phyloP scores from a whole-genome alignment of 1,139 yeast genomes.

The Scheffersomyces stambukii region DNA sequence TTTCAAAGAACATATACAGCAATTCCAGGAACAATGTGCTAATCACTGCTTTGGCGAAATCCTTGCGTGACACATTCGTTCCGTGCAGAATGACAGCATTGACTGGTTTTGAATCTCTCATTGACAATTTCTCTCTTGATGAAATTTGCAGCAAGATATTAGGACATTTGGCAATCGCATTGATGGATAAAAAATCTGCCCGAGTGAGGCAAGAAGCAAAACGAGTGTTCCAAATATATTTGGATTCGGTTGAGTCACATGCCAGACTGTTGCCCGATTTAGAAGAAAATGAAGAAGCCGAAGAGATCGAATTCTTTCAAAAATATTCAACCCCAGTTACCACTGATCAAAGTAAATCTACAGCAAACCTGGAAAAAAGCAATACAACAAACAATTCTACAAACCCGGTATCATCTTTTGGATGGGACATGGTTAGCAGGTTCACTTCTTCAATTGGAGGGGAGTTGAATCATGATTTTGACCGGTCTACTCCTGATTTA shows the following conservation, averaged over 20 bases:
- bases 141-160: constrained; percentile 80
- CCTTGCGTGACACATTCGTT: constrained; percentile 74
- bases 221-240: constrained; percentile 58
- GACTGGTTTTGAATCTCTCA: constrained; percentile 63
- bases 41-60: constrained; percentile 82
- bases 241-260: constrained; percentile 60
- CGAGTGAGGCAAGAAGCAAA: constrained; percentile 73
- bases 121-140: constrained; percentile 65
- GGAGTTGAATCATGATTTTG: constrained; percentile 33
- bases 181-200: constrained; percentile 66
- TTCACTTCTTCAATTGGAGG: constrained; percentile 29
- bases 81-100: constrained; percentile 79
- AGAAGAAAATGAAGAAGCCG: constrained; percentile 40
- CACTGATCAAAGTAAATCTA: background rate
- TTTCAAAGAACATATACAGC: constrained; percentile 60
- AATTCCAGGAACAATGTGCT: constrained; percentile 65
- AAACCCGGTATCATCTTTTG: constrained; percentile 6
- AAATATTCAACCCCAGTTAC: constrained; percentile 22
- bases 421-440: constrained; percentile 35
- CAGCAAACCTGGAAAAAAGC: too few relatives aligned
- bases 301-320: constrained; percentile 32
- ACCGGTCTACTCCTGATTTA: constrained; percentile 41
- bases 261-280: constrained; percentile 52
- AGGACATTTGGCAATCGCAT: constrained; percentile 80
- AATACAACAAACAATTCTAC: too few relatives aligned